Percentiles rank a stretch among this genome's conserved stretches.
phyloP scores from a whole-genome alignment of 805 yeast species.

The Starmerella cellae region DNA sequence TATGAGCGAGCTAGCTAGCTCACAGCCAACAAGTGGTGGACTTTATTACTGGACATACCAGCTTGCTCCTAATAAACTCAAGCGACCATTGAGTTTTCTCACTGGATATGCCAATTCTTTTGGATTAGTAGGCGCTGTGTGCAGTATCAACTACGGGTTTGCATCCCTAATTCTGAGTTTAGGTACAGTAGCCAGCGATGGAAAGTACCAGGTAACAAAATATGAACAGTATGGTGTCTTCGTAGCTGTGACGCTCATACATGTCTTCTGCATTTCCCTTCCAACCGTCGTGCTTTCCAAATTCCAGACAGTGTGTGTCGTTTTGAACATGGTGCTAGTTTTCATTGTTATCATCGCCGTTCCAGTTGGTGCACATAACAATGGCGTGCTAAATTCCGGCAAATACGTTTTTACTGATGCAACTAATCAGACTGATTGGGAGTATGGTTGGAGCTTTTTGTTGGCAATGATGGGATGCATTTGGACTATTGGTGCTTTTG shows the following conservation, averaged over 20 bases:
- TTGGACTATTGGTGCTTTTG: slow-evolving; percentile 68
- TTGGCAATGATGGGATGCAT: slow-evolving; percentile 50
- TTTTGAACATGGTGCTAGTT: slow-evolving; percentile 41
- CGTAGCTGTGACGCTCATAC: slow-evolving; percentile 46
- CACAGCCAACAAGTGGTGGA: slow-evolving; percentile 68
- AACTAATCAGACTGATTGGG: slow-evolving; percentile 43
- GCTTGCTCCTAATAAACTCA: slow-evolving; percentile 44
- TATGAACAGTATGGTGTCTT: slow-evolving; percentile 51
- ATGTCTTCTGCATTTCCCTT: slow-evolving; percentile 40
- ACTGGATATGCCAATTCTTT: slow-evolving; percentile 58
- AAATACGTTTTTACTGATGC: slow-evolving; percentile 42
- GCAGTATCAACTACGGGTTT: slow-evolving; percentile 59
- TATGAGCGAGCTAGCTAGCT: slow-evolving; percentile 53
- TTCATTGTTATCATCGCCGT: slow-evolving; percentile 47
- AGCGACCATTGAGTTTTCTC: slow-evolving; percentile 44
- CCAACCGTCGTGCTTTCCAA: slow-evolving; percentile 46
- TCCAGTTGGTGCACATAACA: slow-evolving; percentile 38
- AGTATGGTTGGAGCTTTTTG: slow-evolving; percentile 44
- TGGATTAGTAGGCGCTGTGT: slow-evolving; percentile 52
- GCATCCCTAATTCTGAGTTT: slow-evolving; percentile 27
- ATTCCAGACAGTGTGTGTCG: slow-evolving; percentile 47
- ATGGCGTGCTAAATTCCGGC: slow-evolving; percentile 35
- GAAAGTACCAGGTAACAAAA: slow-evolving; percentile 40
- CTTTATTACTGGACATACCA: slow-evolving; percentile 55
- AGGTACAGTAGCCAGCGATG: slow-evolving; percentile 26